Evolutionary conservation across 176 grass and related monocot species (phyloP), one percentile per base, ranked within the genome.

Genomic region (Lolium rigidum): DNA sequence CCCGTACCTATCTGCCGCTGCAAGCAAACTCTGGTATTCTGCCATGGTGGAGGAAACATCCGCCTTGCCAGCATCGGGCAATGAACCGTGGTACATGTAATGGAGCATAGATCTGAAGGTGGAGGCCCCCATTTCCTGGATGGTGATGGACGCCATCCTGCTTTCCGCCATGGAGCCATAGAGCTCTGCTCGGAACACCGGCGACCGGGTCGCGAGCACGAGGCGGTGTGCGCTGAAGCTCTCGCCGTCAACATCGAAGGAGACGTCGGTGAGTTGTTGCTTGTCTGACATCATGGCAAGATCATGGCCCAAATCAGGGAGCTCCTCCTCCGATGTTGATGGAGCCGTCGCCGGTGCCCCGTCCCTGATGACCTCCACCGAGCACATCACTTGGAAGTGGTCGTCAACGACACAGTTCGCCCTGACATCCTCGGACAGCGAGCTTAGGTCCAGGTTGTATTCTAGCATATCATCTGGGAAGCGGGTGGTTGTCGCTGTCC

Each of bases 41-140:
- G 26, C 62, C 62, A 65, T 16, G 62, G 62, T 35, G 13, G 25
- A 31, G 11, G 13, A 31, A 35, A 65, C 25, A 16, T 31, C 62
- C 2, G 0, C 18, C 6, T 18, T 38, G 14, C 31, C 2, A 9
- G 65, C 65, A 9, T 68, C 9, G 2, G 65, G 31, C 15, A 67
- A 38, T 3, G 64, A 67, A 67, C 64, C 64, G 17, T 69, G 66
- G 16, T 69, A 69, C 2, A 69, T 43, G 17, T 70, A 70, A 11
- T 70, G 67, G 1, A 70, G 67, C 67, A 70, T 70, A 10, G 35
- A 70, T 43, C 37, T 70, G 67, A 70, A 70, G 37, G 67, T 70
- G 1, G 16, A 70, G 67, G 37, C 35, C 1, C 67, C 31, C 67
- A 70, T 43, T 20, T 70, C 67, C 37, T 70, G 16, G 67, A 70